phyloP scores from a whole-genome alignment of 176 grass and related monocot genomes.

The barley (Hordeum vulgare) region MorexV3_pseudomolecules_assembly NC_058519.1:661252997-661253496 shows the following conservation, averaged over 20 bases:
- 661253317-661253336: too few relatives aligned
- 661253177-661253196: not conserved
- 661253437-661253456: too few relatives aligned
- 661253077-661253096: not conserved
- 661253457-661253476: too few relatives aligned
- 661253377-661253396: too few relatives aligned
- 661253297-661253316: too few relatives aligned
- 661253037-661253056: not conserved
- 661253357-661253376: too few relatives aligned
- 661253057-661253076: not conserved
- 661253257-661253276: not conserved
- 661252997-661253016: not conserved
- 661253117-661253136: not conserved
- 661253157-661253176: not conserved
- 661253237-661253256: constrained; percentile 17
- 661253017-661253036: not conserved
- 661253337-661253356: too few relatives aligned
- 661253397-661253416: too few relatives aligned
- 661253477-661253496: too few relatives aligned
- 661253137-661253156: not conserved
- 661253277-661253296: not conserved
- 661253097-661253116: not conserved
- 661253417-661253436: too few relatives aligned
- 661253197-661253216: not conserved
- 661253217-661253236: not conserved